phyloP scores from a whole-genome alignment of 2,329 filamentous ascomycete species.

The Aureobasidium sp. region DNA sequence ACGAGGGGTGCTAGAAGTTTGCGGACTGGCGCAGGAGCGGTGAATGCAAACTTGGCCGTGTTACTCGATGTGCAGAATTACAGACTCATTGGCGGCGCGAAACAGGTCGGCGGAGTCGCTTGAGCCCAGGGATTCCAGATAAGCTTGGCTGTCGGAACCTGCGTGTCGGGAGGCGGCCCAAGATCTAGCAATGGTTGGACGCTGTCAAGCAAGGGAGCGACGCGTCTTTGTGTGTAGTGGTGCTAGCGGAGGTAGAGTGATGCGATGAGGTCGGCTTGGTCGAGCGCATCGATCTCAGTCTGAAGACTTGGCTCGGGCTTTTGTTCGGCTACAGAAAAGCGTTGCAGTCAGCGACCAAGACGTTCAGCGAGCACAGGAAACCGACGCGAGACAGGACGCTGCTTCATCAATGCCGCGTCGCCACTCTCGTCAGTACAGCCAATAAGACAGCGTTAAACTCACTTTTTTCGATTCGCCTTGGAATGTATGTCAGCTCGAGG shows the following conservation, averaged over 20 bases:
- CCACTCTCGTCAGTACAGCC: slow-evolving; percentile 1
- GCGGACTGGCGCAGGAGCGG: slow-evolving; percentile 15
- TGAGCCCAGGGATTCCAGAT: slow-evolving; percentile 14
- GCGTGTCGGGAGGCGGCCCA: slow-evolving; percentile 8
- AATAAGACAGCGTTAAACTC: slow-evolving; percentile 13
- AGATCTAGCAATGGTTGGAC: neutral
- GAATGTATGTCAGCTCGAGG: slow-evolving; percentile 10
- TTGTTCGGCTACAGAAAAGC: neutral
- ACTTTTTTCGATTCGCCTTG: slow-evolving; percentile 9
- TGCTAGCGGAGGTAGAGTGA: slow-evolving; percentile 2
- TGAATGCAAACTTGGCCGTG: slow-evolving; percentile 13
- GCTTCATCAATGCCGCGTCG: neutral
- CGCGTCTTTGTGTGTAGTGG: neutral
- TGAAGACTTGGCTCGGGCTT: slow-evolving; percentile 11
- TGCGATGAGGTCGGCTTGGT: slow-evolving; percentile 1
- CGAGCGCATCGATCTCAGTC: neutral
- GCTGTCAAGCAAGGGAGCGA: neutral
- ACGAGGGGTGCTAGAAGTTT: neutral
- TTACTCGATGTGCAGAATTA: slow-evolving; percentile 8
- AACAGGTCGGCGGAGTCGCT: slow-evolving; percentile 11
- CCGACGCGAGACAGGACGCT: neutral
- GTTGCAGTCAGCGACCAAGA: neutral
- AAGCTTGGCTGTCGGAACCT: slow-evolving; percentile 9
- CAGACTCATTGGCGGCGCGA: slow-evolving; percentile 15
- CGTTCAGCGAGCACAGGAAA: neutral